A percentile compares a stretch with the other conserved stretches of the same genome.
phyloP scores from a whole-genome alignment of 2,329 filamentous ascomycete genomes.

The Pyricularia pennisetigena region DNA sequence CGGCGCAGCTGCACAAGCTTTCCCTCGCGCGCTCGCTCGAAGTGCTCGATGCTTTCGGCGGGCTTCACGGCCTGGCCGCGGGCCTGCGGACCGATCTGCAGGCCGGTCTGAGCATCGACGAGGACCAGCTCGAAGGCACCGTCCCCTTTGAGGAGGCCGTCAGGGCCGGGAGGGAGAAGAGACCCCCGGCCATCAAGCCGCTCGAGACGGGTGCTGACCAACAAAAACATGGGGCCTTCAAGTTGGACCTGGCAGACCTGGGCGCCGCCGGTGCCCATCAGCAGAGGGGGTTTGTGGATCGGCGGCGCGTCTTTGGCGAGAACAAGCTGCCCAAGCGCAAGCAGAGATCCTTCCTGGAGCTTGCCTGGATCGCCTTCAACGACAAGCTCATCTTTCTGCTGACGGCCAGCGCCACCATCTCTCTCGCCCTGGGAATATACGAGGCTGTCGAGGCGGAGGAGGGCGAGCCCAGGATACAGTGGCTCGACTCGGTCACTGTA shows the following conservation, averaged over 20 bases:
- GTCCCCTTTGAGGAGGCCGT: slow-evolving; percentile 1
- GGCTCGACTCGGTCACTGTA: slow-evolving; percentile 6
- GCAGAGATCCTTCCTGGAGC: slow-evolving; percentile 2
- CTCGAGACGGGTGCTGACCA: neutral
- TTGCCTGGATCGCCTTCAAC: slow-evolving; percentile 6
- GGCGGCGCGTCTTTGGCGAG: slow-evolving; percentile 5
- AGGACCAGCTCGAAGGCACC: slow-evolving; percentile 1
- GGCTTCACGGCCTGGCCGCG: slow-evolving; percentile 2
- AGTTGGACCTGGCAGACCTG: slow-evolving; percentile 2
- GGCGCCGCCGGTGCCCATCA: neutral
- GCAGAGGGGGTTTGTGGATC: neutral
- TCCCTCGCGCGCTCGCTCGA: neutral
- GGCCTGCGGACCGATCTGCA: slow-evolving; percentile 4
- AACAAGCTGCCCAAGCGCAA: slow-evolving; percentile 6
- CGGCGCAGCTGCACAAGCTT: slow-evolving; percentile 4
- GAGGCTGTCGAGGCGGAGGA: neutral
- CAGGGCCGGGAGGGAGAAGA: neutral
- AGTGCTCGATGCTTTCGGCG: slow-evolving; percentile 3
- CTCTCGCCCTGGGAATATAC: slow-evolving; percentile 6
- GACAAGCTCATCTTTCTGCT: slow-evolving; percentile 8
- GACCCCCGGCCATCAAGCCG: neutral
- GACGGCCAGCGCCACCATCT: slow-evolving; percentile 4
- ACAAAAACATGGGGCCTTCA: slow-evolving; percentile 1
- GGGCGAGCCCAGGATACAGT: slow-evolving; percentile 1
- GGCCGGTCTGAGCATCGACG: slow-evolving; percentile 5